Evolutionary conservation across 257 asterid species (phyloP).

Genomic region (Solanum chmielewskii): DNA sequence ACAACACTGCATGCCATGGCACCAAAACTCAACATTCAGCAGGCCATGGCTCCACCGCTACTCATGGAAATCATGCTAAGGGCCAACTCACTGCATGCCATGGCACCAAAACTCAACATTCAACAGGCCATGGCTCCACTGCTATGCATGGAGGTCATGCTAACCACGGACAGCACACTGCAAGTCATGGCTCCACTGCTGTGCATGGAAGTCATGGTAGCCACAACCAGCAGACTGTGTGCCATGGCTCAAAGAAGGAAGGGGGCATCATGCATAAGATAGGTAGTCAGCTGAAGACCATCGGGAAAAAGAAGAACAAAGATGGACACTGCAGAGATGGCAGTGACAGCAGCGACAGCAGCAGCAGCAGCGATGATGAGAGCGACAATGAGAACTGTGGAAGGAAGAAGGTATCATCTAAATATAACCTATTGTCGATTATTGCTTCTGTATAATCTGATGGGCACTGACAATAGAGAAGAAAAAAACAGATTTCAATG

Average conservation of each 20-base stretch:
- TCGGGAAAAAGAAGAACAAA: constrained; percentile 1
- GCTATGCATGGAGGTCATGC: background rate
- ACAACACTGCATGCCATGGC: background rate
- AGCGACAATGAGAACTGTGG: background rate
- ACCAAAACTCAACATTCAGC: background rate
- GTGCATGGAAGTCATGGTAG: background rate
- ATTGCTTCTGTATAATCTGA: background rate
- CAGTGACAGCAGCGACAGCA: constrained; percentile 1
- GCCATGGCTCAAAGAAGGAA: constrained; percentile 3
- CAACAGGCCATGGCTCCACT: background rate
- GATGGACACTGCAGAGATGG: background rate
- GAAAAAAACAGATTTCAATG: background rate
- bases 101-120: background rate
- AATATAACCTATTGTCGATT: background rate
- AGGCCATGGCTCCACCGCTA: background rate
- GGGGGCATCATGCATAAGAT: constrained; percentile 1
- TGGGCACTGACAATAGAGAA: background rate
- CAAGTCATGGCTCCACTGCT: background rate
- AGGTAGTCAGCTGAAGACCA: background rate
- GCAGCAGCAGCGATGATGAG: constrained; percentile 4
- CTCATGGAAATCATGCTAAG: background rate
- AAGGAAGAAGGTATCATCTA: background rate
- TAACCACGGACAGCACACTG: background rate
- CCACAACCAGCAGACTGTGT: background rate
- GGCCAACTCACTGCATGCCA: background rate